Evolutionary conservation across 2,329 filamentous ascomycete genomes (phyloP).

Genomic region (Penicillium sp.): DNA sequence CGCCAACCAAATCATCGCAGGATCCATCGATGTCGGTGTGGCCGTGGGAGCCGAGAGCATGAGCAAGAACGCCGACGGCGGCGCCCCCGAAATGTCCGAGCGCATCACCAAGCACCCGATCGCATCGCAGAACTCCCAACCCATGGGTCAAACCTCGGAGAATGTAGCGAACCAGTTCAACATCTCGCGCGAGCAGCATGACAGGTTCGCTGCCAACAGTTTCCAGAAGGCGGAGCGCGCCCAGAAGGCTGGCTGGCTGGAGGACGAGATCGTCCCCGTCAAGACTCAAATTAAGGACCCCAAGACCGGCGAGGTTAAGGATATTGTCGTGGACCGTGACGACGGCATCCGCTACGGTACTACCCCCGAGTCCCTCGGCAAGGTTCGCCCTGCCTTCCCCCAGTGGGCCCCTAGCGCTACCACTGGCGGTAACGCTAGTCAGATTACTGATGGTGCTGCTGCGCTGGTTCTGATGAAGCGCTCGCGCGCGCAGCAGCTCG

Average conservation of each 20-base stretch:
- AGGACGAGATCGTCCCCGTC: slow-evolving; percentile 81
- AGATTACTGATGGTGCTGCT: slow-evolving; percentile 88
- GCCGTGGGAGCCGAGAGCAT: slow-evolving; percentile 93
- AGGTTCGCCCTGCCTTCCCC: slow-evolving; percentile 82
- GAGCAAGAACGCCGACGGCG: slow-evolving; percentile 79
- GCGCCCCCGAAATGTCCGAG: slow-evolving; percentile 78
- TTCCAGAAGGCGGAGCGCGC: slow-evolving; percentile 82
- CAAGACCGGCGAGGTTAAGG: slow-evolving; percentile 77
- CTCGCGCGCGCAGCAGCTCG: slow-evolving; percentile 75
- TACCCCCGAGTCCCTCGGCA: slow-evolving; percentile 74
- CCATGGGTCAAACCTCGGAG: slow-evolving; percentile 91
- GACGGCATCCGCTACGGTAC: slow-evolving; percentile 82
- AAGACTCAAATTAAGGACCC: slow-evolving; percentile 81
- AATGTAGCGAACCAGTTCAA: slow-evolving; percentile 78
- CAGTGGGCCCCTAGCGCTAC: slow-evolving; percentile 73
- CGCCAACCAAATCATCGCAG: slow-evolving; percentile 81
- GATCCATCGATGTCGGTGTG: slow-evolving; percentile 89
- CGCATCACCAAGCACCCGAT: slow-evolving; percentile 71
- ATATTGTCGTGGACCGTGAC: slow-evolving; percentile 73
- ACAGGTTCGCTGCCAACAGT: slow-evolving; percentile 78
- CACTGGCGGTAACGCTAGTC: slow-evolving; percentile 87
- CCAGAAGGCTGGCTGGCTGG: slow-evolving; percentile 77
- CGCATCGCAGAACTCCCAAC: slow-evolving; percentile 85
- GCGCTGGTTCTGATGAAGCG: slow-evolving; percentile 92
- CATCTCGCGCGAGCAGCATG: slow-evolving; percentile 68